Evolutionary conservation across 257 asterid genomes (phyloP), one percentile per base, ranked within the genome.

Genomic region (Petunia axillaris): DNA sequence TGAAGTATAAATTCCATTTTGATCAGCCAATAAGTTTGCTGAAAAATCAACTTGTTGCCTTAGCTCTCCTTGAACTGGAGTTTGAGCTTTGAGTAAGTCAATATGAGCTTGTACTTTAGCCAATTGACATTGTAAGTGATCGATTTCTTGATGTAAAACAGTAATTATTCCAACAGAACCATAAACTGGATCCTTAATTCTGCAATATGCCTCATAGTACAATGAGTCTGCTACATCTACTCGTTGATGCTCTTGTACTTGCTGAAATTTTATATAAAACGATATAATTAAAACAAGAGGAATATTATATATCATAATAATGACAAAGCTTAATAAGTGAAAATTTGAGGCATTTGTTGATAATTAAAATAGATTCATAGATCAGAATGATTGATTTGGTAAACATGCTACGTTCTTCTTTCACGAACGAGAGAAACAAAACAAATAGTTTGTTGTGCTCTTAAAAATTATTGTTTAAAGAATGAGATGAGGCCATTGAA

Each of bases 111-210:
- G 82, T 4, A 79, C 60, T 52, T 80, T 79, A 1, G 83, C 83
- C 55, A 84, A 66, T 11, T 84, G 78, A 7, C 55, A 9, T 25
- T 86, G 83, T 15, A 65, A 67, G 48, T 37, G 43, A 52, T 70
- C 35, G 43, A 80, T 84, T 64, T 84, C 73, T 55, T 87, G 78
- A 11, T 84, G 83, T 52, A 87, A 41, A 15, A 43, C 4, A 15
- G 82, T 82, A 67, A 87, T 62, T 50, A 80, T 63, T 68, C 85
- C 89, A 4, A 80, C 86, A 60, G 76, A 63, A 37, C 90, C 88
- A 50, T 87, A 75, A 25, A 87, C 78, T 4, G 85, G 86, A 65
- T 84, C 85, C 52, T 75, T 78, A 0, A 79, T 58, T 76, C 90
- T 75, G 81, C 84, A 84, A 50, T 82, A 71, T 46, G 88, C 88